A percentile compares a stretch with the other conserved stretches of the same genome.
Evolutionary conservation across 2,329 filamentous ascomycete genomes (phyloP).

Genomic region (Alternaria gansuensis): DNA sequence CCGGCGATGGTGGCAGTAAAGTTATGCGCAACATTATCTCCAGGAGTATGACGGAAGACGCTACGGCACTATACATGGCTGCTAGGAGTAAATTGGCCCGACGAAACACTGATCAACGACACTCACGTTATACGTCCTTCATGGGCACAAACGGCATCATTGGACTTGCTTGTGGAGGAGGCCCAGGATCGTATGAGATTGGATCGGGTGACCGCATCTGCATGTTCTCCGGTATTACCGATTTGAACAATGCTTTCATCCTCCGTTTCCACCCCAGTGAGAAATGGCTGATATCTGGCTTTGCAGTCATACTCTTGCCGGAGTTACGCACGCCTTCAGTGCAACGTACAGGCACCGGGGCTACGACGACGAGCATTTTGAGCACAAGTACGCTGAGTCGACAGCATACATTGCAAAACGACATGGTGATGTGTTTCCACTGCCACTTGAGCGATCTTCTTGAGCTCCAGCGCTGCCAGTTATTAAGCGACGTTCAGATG

Average conservation of each 20-base stretch:
- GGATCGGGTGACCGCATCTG: conserved; percentile 19
- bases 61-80: conserved; percentile 1
- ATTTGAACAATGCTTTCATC: conserved; percentile 21
- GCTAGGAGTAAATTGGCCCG: conserved; percentile 5
- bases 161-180: conserved; percentile 20
- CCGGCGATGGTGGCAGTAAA: neutral
- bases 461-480: conserved; percentile 24
- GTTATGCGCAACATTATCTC: conserved; percentile 15
- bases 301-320: conserved; percentile 18
- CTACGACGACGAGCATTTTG: neutral
- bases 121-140: conserved; percentile 20
- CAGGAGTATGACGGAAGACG: conserved; percentile 12
- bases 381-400: neutral
- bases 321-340: conserved; percentile 14
- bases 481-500: conserved; percentile 20
- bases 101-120: conserved; percentile 14
- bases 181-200: conserved; percentile 10
- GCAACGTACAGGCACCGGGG: neutral
- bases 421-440: conserved; percentile 23
- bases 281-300: conserved; percentile 22
- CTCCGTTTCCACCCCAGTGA: conserved; percentile 7
- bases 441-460: conserved; percentile 28
- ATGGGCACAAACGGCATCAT: conserved; percentile 22
- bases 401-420: neutral
- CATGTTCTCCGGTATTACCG: conserved; percentile 19